phyloP scores from a whole-genome alignment of 495 filamentous ascomycete genomes.

The Cryomyces antarcticus region DNA sequence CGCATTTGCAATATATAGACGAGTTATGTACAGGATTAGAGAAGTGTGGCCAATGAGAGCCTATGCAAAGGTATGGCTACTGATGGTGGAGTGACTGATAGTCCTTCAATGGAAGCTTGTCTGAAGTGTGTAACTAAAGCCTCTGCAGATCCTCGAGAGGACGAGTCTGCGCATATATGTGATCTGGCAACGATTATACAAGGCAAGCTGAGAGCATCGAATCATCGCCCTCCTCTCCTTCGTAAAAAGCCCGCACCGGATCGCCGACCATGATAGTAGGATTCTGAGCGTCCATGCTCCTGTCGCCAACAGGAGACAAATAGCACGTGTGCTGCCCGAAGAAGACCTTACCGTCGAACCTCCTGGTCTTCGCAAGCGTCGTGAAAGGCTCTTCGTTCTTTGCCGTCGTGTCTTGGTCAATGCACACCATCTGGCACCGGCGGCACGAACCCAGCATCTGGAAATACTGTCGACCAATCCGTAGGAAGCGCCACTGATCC shows the following conservation, averaged over 20 bases:
- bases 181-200: too few species aligned
- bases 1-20: too few species aligned
- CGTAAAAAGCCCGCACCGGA: slow-evolving; percentile 19
- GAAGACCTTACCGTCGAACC: slow-evolving; percentile 59
- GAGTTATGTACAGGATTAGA: too few species aligned
- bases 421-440: slow-evolving; percentile 87
- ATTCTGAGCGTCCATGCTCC: slow-evolving; percentile 19
- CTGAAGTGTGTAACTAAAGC: too few species aligned
- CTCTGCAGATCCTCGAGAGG: too few species aligned
- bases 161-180: too few species aligned
- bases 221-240: background rate
- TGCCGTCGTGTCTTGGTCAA: slow-evolving; percentile 64
- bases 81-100: too few species aligned
- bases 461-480: slow-evolving; percentile 33
- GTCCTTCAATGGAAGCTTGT: too few species aligned
- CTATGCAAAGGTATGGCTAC: too few species aligned
- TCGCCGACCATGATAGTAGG: slow-evolving; percentile 39
- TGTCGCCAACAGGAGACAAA: slow-evolving; percentile 11
- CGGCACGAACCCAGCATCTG: slow-evolving; percentile 65
- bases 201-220: too few species aligned
- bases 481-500: slow-evolving; percentile 31
- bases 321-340: slow-evolving; percentile 59
- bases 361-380: slow-evolving; percentile 67
- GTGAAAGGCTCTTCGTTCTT: slow-evolving; percentile 71
- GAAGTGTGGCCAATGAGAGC: too few species aligned